Evolutionary conservation across 495 filamentous ascomycete genomes (phyloP), one percentile per base, ranked within the genome.

Genomic region (Elaphomyces granulatus): DNA sequence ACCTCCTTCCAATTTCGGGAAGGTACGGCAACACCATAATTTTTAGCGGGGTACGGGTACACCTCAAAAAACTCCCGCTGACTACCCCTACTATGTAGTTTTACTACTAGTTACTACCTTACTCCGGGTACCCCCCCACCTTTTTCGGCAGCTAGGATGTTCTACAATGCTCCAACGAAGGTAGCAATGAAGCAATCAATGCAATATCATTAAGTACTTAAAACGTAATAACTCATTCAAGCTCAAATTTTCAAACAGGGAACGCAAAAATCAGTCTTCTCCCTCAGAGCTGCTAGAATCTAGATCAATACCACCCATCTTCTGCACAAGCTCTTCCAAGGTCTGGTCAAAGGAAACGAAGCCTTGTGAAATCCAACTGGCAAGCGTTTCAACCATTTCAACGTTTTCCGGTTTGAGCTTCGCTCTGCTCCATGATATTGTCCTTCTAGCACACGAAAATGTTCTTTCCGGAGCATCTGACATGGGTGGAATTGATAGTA

Each of bases 271-370:
- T 28, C 23, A 28, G n/a, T n/a, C n/a, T n/a, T n/a, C n/a, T n/a
- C n/a, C n/a, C n/a, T n/a, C n/a, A n/a, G n/a, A n/a, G n/a, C n/a
- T n/a, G 23, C 23, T 12, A 6, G 23, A 28, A 28, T 28, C 6
- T 6, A 28, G 6, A 28, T 28, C 12, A 28, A 28, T 28, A 80
- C 80, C 15, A 84, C 81, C 1, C 79, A 83, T 53, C 74, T 83
- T 15, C 68, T 83, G 46, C 71, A 76, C 48, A 85, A 84, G 55
- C 68, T 83, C 38, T 77, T 77, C 6, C 64, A 59, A 15, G 63
- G 75, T 7, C 60, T 84, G 12, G 40, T 28, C 23, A 28, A 28
- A 28, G 12, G 12, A 28, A 12, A 28, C 12, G 23, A 28, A 28
- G 12, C 12, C 23, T 6, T 28, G 23, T 12, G 12, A 28, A 28